Evolutionary conservation across 371 early-diverging fungal species (phyloP).

Genomic region (Mortierella sp.): DNA sequence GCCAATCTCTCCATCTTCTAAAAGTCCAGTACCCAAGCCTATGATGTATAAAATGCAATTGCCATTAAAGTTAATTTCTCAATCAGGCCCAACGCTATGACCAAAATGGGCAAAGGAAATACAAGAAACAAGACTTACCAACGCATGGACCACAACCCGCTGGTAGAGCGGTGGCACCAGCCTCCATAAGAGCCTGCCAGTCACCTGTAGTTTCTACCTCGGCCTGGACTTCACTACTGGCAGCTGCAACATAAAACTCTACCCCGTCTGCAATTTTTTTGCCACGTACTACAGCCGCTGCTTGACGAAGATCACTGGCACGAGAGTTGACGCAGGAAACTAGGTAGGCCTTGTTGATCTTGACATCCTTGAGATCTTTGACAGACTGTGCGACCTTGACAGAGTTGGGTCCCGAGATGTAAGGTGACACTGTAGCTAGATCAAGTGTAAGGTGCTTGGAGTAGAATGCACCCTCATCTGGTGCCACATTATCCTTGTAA

Average conservation of each 20-base stretch:
- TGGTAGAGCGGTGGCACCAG: constrained; percentile 92
- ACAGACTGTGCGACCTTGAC: constrained; percentile 92
- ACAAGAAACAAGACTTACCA: constrained; percentile 60
- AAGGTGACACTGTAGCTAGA: constrained; percentile 86
- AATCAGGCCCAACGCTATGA: not conserved
- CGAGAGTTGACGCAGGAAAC: constrained; percentile 96
- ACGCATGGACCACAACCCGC: constrained; percentile 98
- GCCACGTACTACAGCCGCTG: constrained; percentile 86
- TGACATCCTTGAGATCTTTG: constrained; percentile 76
- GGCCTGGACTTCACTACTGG: constrained; percentile 89
- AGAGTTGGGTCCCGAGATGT: constrained; percentile 94
- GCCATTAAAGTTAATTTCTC: not conserved
- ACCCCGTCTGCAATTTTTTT: constrained; percentile 85
- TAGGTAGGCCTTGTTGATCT: constrained; percentile 95
- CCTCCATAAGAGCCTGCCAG: constrained; percentile 88
- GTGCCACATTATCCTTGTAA: constrained; percentile 64
- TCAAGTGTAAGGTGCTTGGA: constrained; percentile 91
- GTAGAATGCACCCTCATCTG: constrained; percentile 82
- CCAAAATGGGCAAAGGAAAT: not conserved
- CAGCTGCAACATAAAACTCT: constrained; percentile 96
- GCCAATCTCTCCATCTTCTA: constrained; percentile 94
- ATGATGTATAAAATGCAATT: not conserved
- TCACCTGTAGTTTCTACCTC: constrained; percentile 88
- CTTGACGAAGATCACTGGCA: constrained; percentile 86
- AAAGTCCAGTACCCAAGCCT: constrained; percentile 89